Evolutionary conservation across 352 stramenopile genomes (phyloP), one percentile per base, ranked within the genome.

Genomic region (Pythium brachiatum): DNA sequence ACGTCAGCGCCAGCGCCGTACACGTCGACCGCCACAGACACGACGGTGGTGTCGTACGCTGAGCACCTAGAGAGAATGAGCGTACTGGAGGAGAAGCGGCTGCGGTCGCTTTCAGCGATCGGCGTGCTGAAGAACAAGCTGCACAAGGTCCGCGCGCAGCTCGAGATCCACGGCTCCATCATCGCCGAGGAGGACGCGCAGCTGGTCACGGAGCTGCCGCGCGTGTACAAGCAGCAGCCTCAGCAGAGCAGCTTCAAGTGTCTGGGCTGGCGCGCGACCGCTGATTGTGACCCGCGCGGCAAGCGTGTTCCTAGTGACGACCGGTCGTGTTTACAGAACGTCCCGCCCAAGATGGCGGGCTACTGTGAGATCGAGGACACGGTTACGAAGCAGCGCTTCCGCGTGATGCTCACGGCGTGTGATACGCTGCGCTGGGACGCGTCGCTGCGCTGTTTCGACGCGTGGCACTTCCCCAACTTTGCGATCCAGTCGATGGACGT

Each of bases 331-430:
- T 64, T 77, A 16, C 57, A 84, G 53, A 57, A 78, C 32, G 64
- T 87, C 4, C 69, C 65, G 6, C 65, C 70, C 16, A 73, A 72
- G 46, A 58, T 75, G 2, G 77, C 79, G 2, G 84, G 84, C 21
- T 91, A 88, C 63, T 93, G 84, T 31, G 78, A 91, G 53, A 43
- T 93, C 41, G 15, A 78, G 21, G 82, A 93, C 43, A 43, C 62
- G 12, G 65, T 72, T 27, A 90, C 79, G 9, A 70, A 74, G 41
- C 74, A 89, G 60, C 68, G 75, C 36, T 89, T 91, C 43, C 80
- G 82, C 39, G 79, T 86, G 31, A 91, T 91, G 84, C 72, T 88
- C 44, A 76, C 84, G 15, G 78, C 80, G 31, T 93, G 82, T 38
- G 75, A 73, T 12, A 84, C 78, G 29, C 59, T 89, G 53, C 70